phyloP scores from a whole-genome alignment of 495 filamentous ascomycete species.

The Neurospora tetraspora region DNA sequence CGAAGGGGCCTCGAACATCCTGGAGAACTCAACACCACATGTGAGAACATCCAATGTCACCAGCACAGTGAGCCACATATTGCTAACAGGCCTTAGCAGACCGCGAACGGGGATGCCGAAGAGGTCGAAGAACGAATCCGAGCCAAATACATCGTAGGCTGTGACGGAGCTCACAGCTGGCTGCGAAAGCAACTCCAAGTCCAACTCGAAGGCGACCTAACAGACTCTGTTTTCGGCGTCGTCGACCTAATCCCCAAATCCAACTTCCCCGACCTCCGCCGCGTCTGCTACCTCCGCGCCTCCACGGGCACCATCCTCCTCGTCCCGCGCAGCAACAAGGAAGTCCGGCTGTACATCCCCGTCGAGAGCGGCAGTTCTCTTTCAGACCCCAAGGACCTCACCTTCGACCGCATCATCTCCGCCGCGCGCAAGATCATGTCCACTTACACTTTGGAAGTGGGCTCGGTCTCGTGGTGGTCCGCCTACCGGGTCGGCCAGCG shows the following conservation, averaged over 20 bases:
- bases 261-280: slow-evolving; percentile 62
- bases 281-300: slow-evolving; percentile 49
- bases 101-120: slow-evolving; percentile 22
- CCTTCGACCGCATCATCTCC: slow-evolving; percentile 45
- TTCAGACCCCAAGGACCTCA: slow-evolving; percentile 39
- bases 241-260: slow-evolving; percentile 57
- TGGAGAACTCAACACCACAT: background rate
- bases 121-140: slow-evolving; percentile 24
- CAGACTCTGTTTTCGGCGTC: slow-evolving; percentile 54
- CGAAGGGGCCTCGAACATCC: background rate
- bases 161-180: slow-evolving; percentile 57
- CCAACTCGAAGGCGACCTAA: slow-evolving; percentile 46
- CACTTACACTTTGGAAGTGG: slow-evolving; percentile 47
- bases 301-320: slow-evolving; percentile 55
- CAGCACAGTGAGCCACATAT: background rate
- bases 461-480: slow-evolving; percentile 23
- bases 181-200: slow-evolving; percentile 46
- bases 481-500: slow-evolving; percentile 63
- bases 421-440: slow-evolving; percentile 49
- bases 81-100: slow-evolving; percentile 20
- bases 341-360: slow-evolving; percentile 58
- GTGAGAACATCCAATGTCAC: background rate
- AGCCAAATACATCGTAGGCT: slow-evolving; percentile 58
- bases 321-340: slow-evolving; percentile 55
- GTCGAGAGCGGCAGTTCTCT: slow-evolving; percentile 32